Percentiles rank a stretch among this genome's conserved stretches.
These are phyloP conservation scores for Sisymbrium altissimum DNA, from an alignment of 345 rosid species.

Conservation along the genomic window DNA sequence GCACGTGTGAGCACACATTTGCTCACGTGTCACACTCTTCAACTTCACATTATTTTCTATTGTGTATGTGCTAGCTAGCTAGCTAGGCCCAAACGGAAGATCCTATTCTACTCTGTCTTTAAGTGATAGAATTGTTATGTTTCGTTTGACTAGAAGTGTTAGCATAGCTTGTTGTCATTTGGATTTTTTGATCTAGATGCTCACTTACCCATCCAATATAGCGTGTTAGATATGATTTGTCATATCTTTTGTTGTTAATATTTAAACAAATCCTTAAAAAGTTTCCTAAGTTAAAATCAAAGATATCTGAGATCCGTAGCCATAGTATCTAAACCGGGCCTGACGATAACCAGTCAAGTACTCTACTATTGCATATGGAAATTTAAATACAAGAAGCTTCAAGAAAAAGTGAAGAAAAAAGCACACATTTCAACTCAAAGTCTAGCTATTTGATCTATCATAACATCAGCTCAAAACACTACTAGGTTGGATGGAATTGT, in stretches of 20 bases:
- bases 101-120: neutral
- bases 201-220: neutral
- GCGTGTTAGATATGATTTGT: too few species aligned
- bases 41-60: neutral
- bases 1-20: conserved; percentile 3
- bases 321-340: neutral
- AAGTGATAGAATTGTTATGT: neutral
- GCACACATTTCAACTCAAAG: conserved; percentile 19
- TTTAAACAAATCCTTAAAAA: neutral
- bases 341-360: neutral
- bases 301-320: neutral
- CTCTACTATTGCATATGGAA: neutral
- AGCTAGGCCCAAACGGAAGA: neutral
- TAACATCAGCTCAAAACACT: conserved; percentile 20
- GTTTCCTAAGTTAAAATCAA: neutral
- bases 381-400: conserved; percentile 13
- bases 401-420: conserved; percentile 5
- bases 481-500: neutral
- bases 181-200: neutral
- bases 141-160: neutral
- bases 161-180: neutral
- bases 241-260: neutral
- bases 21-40: conserved; percentile 22
- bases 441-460: conserved; percentile 9
- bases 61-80: neutral